These are phyloP conservation scores for Candida verbasci DNA, from an alignment of 805 yeast genomes.

Conservation along the genomic window DNA sequence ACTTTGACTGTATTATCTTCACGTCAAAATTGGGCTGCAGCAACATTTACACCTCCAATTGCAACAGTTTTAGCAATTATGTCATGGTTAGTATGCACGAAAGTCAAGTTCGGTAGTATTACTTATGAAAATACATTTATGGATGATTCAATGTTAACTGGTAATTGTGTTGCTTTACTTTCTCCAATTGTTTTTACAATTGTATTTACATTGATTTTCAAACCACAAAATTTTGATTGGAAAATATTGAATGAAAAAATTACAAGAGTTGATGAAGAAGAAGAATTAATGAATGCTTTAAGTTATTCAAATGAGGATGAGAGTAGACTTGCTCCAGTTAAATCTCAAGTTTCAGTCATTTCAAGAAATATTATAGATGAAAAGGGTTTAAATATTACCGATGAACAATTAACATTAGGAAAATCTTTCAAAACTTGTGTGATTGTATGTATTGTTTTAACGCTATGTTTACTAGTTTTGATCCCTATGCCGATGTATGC, in stretches of 20 bases:
- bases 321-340: slow-evolving; percentile 25
- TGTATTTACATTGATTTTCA: slow-evolving; percentile 56
- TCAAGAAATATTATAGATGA: slow-evolving; percentile 33
- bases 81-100: slow-evolving; percentile 44
- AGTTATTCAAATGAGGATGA: slow-evolving; percentile 16
- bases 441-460: slow-evolving; percentile 54
- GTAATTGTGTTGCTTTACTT: slow-evolving; percentile 77
- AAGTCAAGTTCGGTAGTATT: slow-evolving; percentile 27
- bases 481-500: slow-evolving; percentile 98
- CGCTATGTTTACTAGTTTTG: slow-evolving; percentile 59
- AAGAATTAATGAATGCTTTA: slow-evolving; percentile 50
- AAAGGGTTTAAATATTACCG: slow-evolving; percentile 25
- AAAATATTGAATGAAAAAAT: slow-evolving; percentile 49
- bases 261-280: slow-evolving; percentile 66
- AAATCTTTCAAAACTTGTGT: slow-evolving; percentile 61
- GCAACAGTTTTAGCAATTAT: slow-evolving; percentile 72
- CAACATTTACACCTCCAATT: slow-evolving; percentile 68
- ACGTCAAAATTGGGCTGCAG: slow-evolving; percentile 66
- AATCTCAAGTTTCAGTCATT: slow-evolving; percentile 33
- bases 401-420: slow-evolving; percentile 49
- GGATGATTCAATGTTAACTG: slow-evolving; percentile 86
- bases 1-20: slow-evolving; percentile 60
- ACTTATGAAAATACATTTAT: slow-evolving; percentile 55
- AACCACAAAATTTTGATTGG: slow-evolving; percentile 75
- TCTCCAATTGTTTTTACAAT: slow-evolving; percentile 69